Percentiles rank a stretch among this genome's conserved stretches.
These are phyloP conservation scores for Phaeosphaeriaceae sp. DNA, from an alignment of 2,329 filamentous ascomycete species.

Conservation along the genomic window DNA sequence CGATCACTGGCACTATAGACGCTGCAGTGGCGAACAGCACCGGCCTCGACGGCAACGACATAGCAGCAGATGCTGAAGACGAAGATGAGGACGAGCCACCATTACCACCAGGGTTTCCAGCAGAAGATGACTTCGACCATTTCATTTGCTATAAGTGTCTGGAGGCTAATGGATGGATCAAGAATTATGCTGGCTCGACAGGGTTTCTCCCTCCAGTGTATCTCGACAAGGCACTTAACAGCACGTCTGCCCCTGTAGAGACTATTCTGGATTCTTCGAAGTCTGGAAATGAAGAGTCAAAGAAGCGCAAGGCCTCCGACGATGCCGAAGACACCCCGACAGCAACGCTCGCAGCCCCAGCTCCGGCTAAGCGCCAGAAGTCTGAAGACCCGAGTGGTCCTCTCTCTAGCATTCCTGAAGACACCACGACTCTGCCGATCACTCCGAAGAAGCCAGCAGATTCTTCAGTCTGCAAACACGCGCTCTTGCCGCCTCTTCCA, in stretches of 20 bases:
- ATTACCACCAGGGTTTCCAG: constrained; percentile 83
- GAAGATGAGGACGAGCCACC: constrained; percentile 65
- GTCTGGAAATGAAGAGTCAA: constrained; percentile 30
- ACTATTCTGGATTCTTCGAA: constrained; percentile 15
- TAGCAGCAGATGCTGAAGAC: constrained; percentile 61
- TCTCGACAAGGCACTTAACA: constrained; percentile 40
- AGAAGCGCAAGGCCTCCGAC: constrained; percentile 57
- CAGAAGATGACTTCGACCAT: constrained; percentile 86
- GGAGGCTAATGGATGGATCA: constrained; percentile 88
- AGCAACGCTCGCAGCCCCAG: constrained; percentile 22
- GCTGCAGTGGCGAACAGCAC: constrained; percentile 23
- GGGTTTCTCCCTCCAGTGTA: constrained; percentile 83
- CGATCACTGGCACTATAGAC: constrained; percentile 25
- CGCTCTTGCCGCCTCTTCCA: constrained; percentile 64
- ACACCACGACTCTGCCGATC: constrained; percentile 29
- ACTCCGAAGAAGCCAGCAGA: constrained; percentile 34
- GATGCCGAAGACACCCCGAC: constrained; percentile 36
- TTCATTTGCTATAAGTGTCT: constrained; percentile 96
- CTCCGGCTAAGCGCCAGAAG: constrained; percentile 43
- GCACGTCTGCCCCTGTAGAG: constrained; percentile 9
- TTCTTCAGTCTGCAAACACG: constrained; percentile 64
- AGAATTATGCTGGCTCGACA: constrained; percentile 78
- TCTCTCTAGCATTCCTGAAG: constrained; percentile 46
- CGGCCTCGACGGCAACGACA: constrained; percentile 42
- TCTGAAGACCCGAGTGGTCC: constrained; percentile 38